Base-by-base conservation (phyloP, 75 land plant genomes). In the Cupressus sempervirens region DNA sequence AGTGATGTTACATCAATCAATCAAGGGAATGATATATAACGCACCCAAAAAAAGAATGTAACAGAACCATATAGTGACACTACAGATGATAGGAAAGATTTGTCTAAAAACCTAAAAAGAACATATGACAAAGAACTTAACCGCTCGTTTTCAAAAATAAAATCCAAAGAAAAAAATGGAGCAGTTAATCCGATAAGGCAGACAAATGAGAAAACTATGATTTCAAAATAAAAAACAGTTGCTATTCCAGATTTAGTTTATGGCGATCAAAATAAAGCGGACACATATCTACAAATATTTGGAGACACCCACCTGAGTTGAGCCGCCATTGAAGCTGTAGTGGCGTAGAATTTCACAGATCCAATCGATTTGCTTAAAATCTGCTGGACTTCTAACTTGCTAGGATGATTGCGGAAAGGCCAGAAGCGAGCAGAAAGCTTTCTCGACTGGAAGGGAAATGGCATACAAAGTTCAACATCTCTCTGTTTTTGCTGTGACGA, bases 261-360 rank as follows among this genome's bases (percentile, higher is more conserved):
- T 4, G 10, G 12, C 34, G 7, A 58, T 4, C 23, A 16, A 20
- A 36, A 7, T 14, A 15, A 75, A 75, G 8, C 3, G 12, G 11
- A 9, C 48, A 77, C 30, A 45, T 43, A 77, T 16, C 12, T 41
- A 9, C 80, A 41, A 26, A 23, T 45, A 77, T 41, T 38, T n/a
- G 43, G n/a, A 77, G 80, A 76, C 43, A 41, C 80, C 48, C 80
- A 77, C 80, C 80, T 77, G 80, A 20, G 1, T 36, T 43, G 36
- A 76, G 26, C 80, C 26, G n/a, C 3, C 20, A 23, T 10, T 1
- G 18, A 43, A 77, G 46, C 48, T 77, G 26, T 23, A 4, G 10
- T 77, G 48, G 26, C 26, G 80, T 26, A 40, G 30, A 43, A 77
- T 76, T 76, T 9, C 7, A 38, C 80, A 77, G 80, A 77, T 77